Conservation (phyloP, 768 basidiomycete genomes). For the Lactifluus echinatus region DNA sequence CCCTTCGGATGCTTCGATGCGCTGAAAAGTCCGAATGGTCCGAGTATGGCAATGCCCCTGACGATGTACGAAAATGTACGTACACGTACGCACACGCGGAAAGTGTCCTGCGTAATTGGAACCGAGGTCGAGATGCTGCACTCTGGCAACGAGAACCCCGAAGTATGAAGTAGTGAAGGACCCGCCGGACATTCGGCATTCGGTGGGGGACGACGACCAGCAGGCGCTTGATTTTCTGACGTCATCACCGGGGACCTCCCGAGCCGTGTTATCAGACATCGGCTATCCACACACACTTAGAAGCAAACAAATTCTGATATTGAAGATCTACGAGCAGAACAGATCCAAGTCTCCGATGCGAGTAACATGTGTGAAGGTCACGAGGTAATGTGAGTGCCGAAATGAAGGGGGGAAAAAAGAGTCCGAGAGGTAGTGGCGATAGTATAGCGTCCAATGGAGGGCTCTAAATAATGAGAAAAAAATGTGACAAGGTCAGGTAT, state of each 20-base stretch:
- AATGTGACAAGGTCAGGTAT: background rate
- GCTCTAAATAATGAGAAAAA: background rate
- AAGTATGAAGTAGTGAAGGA: background rate
- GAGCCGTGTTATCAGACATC: no score
- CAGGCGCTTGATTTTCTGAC: background rate
- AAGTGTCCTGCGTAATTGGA: background rate
- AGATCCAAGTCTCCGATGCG: background rate
- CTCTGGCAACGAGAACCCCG: background rate
- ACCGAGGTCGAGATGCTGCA: background rate
- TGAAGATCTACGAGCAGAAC: background rate
- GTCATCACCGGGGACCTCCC: no score
- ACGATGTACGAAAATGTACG: background rate
- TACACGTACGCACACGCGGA: background rate
- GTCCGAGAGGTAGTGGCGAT: background rate
- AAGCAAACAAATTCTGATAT: background rate
- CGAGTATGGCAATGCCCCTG: conserved; percentile 8
- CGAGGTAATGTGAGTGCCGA: background rate
- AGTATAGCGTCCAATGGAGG: background rate
- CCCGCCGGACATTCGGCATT: background rate
- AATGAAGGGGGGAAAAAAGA: background rate
- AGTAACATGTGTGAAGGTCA: background rate
- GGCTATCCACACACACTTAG: background rate
- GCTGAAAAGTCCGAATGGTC: background rate
- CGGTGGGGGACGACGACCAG: background rate
- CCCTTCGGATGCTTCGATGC: background rate